Evolutionary conservation across 2,329 filamentous ascomycete species (phyloP), one percentile per base, ranked within the genome.

Genomic region (Calonectria hawksworthii): DNA sequence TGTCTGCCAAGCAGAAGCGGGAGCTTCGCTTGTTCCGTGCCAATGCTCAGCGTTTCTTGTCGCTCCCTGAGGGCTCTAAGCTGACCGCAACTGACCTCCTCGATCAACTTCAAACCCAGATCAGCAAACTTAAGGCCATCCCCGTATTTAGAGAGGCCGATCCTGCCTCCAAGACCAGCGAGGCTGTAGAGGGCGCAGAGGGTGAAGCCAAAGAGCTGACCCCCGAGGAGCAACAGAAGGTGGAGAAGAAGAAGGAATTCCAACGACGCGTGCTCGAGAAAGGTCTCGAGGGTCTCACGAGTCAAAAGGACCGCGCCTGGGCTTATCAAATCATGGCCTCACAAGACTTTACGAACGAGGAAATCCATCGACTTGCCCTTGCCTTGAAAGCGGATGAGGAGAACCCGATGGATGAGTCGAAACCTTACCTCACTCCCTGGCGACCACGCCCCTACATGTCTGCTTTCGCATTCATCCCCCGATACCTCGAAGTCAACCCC

Each of bases 401-500:
- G 83, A 98, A 98, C 86, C 94, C 95, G 0, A 86, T 93, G 74
- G 95, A 98, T 85, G 86, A 86, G 61, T 86, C 84, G 72, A 98
- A 98, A 86, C 95, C 97, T 4, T 99, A 99, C 84, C 91, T 91
- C 6, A 98, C 96, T 2, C 97, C 97, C 16, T 99, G 97, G 97
- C 87, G 90, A 77, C 97, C 97, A 16, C 91, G 96, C 71, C 90
- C 94, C 68, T 99, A 92, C 86, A 98, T 99, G 94, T 90, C 92
- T 67, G 93, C 96, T 0, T 99, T 99, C 86, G 96, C 96, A 30
- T 98, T 98, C 86, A 96, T 99, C 79, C 97, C 97, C 14, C 90
- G 94, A 69, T 99, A 99, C 85, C 91, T 99, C 75, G 98, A 99
- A 87, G 97, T 99, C 80, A 98, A 99, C 89, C 97, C 98, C 85